Base-by-base conservation (phyloP, 768 basidiomycete species). In the Pleurotus tuoliensis region DNA sequence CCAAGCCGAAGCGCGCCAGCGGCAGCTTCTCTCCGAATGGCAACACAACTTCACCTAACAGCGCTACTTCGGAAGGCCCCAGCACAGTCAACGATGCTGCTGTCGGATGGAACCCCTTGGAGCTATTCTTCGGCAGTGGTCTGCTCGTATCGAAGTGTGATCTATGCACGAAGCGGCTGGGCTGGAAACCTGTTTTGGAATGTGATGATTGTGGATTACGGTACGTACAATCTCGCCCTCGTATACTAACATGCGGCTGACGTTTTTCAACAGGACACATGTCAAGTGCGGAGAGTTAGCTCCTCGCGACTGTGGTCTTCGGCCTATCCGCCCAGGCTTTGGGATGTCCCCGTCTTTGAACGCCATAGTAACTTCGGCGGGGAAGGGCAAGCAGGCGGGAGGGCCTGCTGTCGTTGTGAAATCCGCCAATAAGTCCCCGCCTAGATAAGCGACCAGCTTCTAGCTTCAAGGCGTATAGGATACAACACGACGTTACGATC, bases 131-230 rank as follows among this genome's bases (percentile, higher is more conserved):
- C 70, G 83, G 84, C 6, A 87, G 85, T 66, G 88, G 81, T 15
- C 70, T 89, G 46, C 68, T 90, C 20, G 82, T 82, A 3, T 80
- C 85, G 48, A 93, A 88, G 67, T 96, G 93, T 63, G 91, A 91
- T 69, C 71, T 93, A 15, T 96, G 93, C 64, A 65, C 68, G 43
- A 94, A 94, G 76, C 75, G 90, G 47, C 75, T 96, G 39, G 92
- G 92, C 11, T 87, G 89, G 86, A 94, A 92, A 67, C 85, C 92
- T 18, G 81, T 88, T 30, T 72, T 95, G 16, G 84, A 90, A 64
- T 96, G 93, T 66, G 93, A 95, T 68, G 93, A 95, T 70, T 95
- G 94, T 70, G 86, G 88, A 24, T 70, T 91, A 63, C 80, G 84
- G 84, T 88, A 56, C 9, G 30, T 34, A 2, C 30, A 55, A 80